A percentile compares a stretch with the other conserved stretches of the same genome.
phyloP scores from a whole-genome alignment of 257 asterid species.

The Solanum pennellii region DNA sequence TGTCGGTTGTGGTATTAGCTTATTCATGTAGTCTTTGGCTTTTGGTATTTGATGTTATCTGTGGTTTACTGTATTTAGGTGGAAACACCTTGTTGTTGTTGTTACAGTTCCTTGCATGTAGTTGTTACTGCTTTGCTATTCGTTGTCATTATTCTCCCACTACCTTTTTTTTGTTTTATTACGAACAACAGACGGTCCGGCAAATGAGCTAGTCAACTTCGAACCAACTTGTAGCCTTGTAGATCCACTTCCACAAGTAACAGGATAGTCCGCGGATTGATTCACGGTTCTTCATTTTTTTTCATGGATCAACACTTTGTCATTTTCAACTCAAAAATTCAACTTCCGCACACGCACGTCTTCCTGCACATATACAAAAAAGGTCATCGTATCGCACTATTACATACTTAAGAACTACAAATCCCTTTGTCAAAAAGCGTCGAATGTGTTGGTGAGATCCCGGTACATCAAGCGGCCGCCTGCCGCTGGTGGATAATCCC shows the following conservation, averaged over 20 bases:
- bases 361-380: background rate
- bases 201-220: background rate
- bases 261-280: background rate
- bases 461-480: background rate
- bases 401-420: background rate
- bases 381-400: background rate
- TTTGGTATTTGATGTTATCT: background rate
- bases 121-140: background rate
- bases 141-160: background rate
- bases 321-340: background rate
- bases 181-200: background rate
- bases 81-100: background rate
- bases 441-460: background rate
- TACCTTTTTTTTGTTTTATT: background rate
- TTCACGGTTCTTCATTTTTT: background rate
- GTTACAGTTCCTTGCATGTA: background rate
- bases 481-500: background rate
- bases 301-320: background rate
- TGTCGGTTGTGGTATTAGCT: background rate
- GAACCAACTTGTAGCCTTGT: background rate
- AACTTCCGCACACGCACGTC: background rate
- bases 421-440: background rate
- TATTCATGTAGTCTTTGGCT: background rate
- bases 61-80: background rate
- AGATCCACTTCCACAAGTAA: background rate